phyloP scores from a whole-genome alignment of 148 eudicot genomes.

The Hydrangea macrophylla region DNA sequence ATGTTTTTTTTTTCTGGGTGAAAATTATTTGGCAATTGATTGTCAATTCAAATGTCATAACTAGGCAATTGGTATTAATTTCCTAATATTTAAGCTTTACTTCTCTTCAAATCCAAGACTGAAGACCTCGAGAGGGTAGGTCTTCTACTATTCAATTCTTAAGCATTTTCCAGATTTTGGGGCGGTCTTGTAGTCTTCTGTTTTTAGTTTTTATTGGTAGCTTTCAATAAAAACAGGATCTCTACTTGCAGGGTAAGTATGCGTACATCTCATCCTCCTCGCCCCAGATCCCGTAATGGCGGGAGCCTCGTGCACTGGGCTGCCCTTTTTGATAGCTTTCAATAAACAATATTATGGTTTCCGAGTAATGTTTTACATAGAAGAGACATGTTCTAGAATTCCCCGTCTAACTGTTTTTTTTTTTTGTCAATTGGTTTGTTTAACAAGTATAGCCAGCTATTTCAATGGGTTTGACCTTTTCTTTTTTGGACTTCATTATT shows the following conservation, averaged over 20 bases:
- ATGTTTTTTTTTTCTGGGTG: neutral
- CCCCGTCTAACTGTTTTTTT: neutral
- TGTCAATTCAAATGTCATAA: neutral
- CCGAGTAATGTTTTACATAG: neutral
- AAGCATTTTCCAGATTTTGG: neutral
- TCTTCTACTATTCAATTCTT: neutral
- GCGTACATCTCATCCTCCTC: too few relatives aligned
- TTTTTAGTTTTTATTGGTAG: neutral
- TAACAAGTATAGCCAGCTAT: neutral
- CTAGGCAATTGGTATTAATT: neutral
- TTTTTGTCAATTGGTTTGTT: conserved; percentile 1
- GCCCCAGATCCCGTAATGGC: too few relatives aligned
- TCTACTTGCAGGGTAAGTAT: too few relatives aligned
- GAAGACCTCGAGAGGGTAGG: neutral
- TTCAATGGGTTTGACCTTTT: conserved; percentile 5
- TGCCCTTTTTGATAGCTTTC: neutral
- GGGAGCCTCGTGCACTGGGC: too few relatives aligned
- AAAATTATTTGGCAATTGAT: neutral
- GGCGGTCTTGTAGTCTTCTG: too few relatives aligned
- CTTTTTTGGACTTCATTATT: neutral
- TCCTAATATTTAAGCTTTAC: neutral
- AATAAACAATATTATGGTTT: neutral
- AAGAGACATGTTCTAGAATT: neutral
- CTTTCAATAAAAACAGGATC: neutral
- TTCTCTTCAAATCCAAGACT: neutral